A percentile compares a stretch with the other conserved stretches of the same genome.
Evolutionary conservation across 2,329 filamentous ascomycete genomes (phyloP).

Genomic region (Beauveria brongniartii): DNA sequence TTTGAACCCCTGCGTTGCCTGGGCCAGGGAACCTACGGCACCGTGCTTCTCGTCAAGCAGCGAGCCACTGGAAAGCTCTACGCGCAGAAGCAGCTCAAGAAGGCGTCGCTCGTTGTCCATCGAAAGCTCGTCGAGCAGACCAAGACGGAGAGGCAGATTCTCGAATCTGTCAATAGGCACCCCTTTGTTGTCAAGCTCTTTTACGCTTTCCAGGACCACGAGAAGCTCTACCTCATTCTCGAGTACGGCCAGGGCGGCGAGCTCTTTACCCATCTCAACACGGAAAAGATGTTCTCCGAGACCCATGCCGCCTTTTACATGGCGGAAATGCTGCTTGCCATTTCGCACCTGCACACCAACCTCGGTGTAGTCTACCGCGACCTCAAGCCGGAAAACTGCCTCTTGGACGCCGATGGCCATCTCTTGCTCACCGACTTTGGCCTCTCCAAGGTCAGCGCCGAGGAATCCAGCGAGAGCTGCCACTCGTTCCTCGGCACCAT

Average conservation of each 20-base stretch:
- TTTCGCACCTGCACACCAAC: constrained; percentile 85
- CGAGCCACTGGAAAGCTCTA: constrained; percentile 78
- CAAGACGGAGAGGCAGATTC: constrained; percentile 88
- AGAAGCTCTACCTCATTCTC: constrained; percentile 94
- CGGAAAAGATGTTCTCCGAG: constrained; percentile 93
- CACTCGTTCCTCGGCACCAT: constrained; percentile 90
- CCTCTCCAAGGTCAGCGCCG: constrained; percentile 81
- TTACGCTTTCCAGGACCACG: constrained; percentile 96
- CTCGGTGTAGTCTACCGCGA: constrained; percentile 95
- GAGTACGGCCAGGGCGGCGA: constrained; percentile 97
- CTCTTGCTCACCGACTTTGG: constrained; percentile 94
- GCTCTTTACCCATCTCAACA: constrained; percentile 87
- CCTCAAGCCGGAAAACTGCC: constrained; percentile 94
- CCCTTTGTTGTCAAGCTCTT: constrained; percentile 97
- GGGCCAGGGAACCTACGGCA: constrained; percentile 93
- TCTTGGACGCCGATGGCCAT: constrained; percentile 85
- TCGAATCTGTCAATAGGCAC: constrained; percentile 93
- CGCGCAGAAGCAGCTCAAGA: constrained; percentile 98
- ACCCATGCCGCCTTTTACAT: constrained; percentile 91
- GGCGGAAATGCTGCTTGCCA: constrained; percentile 92
- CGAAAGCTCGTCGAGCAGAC: constrained; percentile 96
- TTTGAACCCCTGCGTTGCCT: constrained; percentile 88
- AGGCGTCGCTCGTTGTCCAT: constrained; percentile 89
- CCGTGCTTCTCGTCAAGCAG: constrained; percentile 89
- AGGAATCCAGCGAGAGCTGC: constrained; percentile 54